phyloP scores from a whole-genome alignment of 768 basidiomycete species.

The Leccinum rimulosum region DNA sequence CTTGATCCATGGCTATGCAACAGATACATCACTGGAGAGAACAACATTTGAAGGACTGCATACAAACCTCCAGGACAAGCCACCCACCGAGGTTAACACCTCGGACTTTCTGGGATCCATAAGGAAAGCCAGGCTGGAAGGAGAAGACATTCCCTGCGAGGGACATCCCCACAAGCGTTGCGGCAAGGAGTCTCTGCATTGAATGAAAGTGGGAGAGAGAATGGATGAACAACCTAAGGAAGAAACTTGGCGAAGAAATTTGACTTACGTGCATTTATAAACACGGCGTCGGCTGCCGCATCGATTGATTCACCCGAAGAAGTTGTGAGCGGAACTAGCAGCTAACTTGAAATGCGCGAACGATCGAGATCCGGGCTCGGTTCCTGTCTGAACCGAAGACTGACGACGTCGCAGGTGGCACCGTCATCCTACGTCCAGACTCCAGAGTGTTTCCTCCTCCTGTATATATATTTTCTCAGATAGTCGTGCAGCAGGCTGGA shows the following conservation, averaged over 20 bases:
- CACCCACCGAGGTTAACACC: conserved; percentile 82
- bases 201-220: conserved; percentile 47
- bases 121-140: conserved; percentile 61
- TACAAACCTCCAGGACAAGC: conserved; percentile 51
- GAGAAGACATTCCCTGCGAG: conserved; percentile 26
- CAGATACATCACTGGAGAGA: conserved; percentile 38
- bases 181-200: conserved; percentile 12
- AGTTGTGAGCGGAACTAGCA: background rate
- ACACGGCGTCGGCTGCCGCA: background rate
- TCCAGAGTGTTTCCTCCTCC: background rate
- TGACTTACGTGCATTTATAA: conserved; percentile 19
- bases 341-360: too few relatives aligned
- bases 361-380: background rate
- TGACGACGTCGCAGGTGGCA: too few relatives aligned
- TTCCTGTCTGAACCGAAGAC: background rate
- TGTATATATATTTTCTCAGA: background rate
- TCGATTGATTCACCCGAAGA: background rate
- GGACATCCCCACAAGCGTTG: conserved; percentile 30
- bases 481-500: background rate
- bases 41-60: background rate
- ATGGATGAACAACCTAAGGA: conserved; percentile 29
- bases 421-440: background rate
- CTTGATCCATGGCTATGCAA: conserved; percentile 70
- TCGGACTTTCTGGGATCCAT: conserved; percentile 70
- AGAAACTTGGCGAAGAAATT: background rate